phyloP scores from a whole-genome alignment of 2,329 filamentous ascomycete species.

The Monilinia fructicola region DNA sequence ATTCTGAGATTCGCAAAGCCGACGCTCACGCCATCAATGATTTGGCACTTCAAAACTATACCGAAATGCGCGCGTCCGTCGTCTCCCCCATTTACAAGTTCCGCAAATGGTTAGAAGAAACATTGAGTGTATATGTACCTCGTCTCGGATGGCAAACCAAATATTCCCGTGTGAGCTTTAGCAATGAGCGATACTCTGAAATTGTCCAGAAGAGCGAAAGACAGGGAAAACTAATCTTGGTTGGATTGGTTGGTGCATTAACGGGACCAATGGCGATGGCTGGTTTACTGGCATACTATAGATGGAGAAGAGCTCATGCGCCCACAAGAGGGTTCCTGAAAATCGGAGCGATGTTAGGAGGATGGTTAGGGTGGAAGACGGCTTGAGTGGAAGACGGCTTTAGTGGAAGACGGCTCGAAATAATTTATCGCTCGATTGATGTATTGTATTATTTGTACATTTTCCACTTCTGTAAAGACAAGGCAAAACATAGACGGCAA shows the following conservation, averaged over 20 bases:
- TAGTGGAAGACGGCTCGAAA: conserved; percentile 12
- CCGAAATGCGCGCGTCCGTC: conserved; percentile 89
- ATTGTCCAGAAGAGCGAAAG: conserved; percentile 68
- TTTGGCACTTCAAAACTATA: conserved; percentile 85
- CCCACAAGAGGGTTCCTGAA: conserved; percentile 1
- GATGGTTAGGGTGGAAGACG: conserved; percentile 12
- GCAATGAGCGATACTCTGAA: conserved; percentile 86
- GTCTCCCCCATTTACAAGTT: conserved; percentile 73
- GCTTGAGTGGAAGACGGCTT: neutral
- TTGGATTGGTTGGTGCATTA: conserved; percentile 29
- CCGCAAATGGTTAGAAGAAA: conserved; percentile 85
- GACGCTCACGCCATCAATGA: conserved; percentile 92
- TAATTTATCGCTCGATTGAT: neutral
- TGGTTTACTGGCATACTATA: conserved; percentile 27
- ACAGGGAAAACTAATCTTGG: conserved; percentile 53
- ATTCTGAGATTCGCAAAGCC: conserved; percentile 69
- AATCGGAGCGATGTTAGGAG: neutral
- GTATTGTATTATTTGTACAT: neutral
- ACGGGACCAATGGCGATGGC: conserved; percentile 30
- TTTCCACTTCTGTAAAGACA: conserved; percentile 6
- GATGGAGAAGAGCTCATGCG: conserved; percentile 23
- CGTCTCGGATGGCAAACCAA: conserved; percentile 85
- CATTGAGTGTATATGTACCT: conserved; percentile 72
- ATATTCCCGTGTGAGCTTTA: conserved; percentile 90
- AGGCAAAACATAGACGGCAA: neutral